Evolutionary conservation across 176 grass and related monocot genomes (phyloP).

Genomic region (Phoenix roebelenii): DNA sequence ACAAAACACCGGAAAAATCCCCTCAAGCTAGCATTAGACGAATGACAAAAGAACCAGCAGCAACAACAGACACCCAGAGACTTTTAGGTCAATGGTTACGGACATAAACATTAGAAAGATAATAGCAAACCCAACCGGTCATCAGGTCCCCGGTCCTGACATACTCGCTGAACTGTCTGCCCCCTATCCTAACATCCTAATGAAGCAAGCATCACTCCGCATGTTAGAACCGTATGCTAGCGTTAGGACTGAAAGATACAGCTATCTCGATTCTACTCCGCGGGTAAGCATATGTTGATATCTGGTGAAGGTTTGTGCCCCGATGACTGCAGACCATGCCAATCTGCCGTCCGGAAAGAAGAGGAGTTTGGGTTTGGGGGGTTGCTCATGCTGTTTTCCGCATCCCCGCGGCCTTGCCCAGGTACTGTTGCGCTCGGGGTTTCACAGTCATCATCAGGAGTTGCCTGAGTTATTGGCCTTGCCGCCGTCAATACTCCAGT

Average conservation of each 20-base stretch:
- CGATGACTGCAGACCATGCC: constrained; percentile 39
- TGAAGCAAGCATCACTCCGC: too few species aligned
- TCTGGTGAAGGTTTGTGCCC: constrained; percentile 52
- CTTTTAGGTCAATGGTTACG: too few species aligned
- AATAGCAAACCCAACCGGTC: too few species aligned
- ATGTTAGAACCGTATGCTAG: too few species aligned
- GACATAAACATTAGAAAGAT: too few species aligned
- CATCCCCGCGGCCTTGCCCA: constrained; percentile 18
- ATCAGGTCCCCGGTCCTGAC: too few species aligned
- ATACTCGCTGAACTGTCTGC: too few species aligned
- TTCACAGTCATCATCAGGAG: constrained; percentile 33
- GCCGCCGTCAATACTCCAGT: constrained; percentile 32
- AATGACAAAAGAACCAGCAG: too few species aligned
- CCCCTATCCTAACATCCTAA: too few species aligned
- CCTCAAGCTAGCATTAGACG: too few species aligned
- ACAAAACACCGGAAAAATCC: too few species aligned
- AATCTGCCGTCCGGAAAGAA: constrained; percentile 41
- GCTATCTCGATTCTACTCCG: constrained; percentile 34
- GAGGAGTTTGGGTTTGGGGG: constrained; percentile 26
- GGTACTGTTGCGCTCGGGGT: neutral
- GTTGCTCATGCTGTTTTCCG: constrained; percentile 6
- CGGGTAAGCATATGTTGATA: constrained; percentile 68
- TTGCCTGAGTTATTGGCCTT: constrained; percentile 71
- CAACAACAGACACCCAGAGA: too few species aligned
- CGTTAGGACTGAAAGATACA: neutral